Evolutionary conservation across 176 grass and related monocot genomes (phyloP), one percentile per base, ranked within the genome.

Genomic region (Avena eriantha): DNA sequence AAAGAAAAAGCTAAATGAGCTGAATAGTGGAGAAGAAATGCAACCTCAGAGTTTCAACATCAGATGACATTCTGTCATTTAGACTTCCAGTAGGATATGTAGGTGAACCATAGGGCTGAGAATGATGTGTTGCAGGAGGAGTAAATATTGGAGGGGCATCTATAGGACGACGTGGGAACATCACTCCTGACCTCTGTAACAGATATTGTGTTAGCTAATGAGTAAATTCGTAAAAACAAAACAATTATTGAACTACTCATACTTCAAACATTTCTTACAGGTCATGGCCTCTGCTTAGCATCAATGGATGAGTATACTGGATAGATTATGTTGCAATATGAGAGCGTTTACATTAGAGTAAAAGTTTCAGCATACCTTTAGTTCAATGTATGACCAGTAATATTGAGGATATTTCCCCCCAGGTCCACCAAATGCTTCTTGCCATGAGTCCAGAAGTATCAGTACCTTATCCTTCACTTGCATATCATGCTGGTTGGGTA

Each of bases 371-470:
- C 61, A 13, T 78, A 93, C 94, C 90, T 94, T 99, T 58, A 99
- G 79, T 86, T 99, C 97, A 84, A 88, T 88, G 43, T 97, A 99
- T 59, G 97, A 82, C 89, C 89, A 97, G 45, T 97, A 95, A 84
- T 93, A 99, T 35, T 99, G 97, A 60, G 97, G 97, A 80, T 94
- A 89, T 86, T 93, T 95, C 13, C 92, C 90, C 87, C 94, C 90
- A 86, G 94, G 90, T 46, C 97, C 96, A 80, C 94, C 97, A 89
- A 99, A 99, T 89, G 97, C 97, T 93, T 97, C 94, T 97, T 95
- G 97, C 97, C 97, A 99, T 82, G 97, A 99, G 79, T 99, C 97
- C 46, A 99, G 86, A 80, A 99, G 94, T 77, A 93, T 39, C 63
- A 99, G 87, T 76, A 84, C 66, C 88, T 99, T 97, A 80, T 97